Evolutionary conservation across 257 asterid genomes (phyloP), one percentile per base, ranked within the genome.

Genomic region (Penstemon davidsonii): DNA sequence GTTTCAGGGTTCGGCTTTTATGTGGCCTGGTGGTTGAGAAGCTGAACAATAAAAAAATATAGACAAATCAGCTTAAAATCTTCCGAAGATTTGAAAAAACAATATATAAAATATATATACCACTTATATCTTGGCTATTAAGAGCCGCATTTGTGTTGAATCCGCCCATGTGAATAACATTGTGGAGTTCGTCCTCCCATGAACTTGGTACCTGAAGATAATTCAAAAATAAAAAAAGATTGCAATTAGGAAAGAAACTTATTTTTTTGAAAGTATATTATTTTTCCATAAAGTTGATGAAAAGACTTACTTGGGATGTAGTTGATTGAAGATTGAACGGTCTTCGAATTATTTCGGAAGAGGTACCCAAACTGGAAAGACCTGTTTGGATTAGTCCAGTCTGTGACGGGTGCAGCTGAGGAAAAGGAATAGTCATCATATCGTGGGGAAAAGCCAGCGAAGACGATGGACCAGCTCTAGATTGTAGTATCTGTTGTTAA

Each of bases 101-200:
- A 10, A 61, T 54, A 56, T 50, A 12, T 25, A 25, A 25, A 25
- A 9, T 62, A 25, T 41, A 69, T n/a, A 49, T 84, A 86, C 96
- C 95, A 68, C 73, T 82, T 69, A 85, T 51, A 80, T 88, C 93
- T 75, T 86, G 93, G 83, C 80, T 73, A 75, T 59, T 76, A 37
- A 72, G 79, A 66, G 91, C 76, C 60, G 67, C 69, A 47, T 69
- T 82, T 8, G 91, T 74, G 83, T 77, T 84, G 63, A 88, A 79
- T 25, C 33, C 33, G 68, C 95, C 96, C 94, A 85, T 85, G 67
- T 87, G 92, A 61, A 89, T 81, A 19, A 89, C 49, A 61, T 80
- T 89, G 61, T 91, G 90, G 61, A 89, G 95, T 71, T 91, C 98
- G 41, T 79, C 90, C 49, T 88, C 94, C 98, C 98, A 89, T 44